Percentiles rank a stretch among this genome's conserved stretches.
Evolutionary conservation across 2,329 filamentous ascomycete species (phyloP).

Genomic region (Dactylellina sp.): DNA sequence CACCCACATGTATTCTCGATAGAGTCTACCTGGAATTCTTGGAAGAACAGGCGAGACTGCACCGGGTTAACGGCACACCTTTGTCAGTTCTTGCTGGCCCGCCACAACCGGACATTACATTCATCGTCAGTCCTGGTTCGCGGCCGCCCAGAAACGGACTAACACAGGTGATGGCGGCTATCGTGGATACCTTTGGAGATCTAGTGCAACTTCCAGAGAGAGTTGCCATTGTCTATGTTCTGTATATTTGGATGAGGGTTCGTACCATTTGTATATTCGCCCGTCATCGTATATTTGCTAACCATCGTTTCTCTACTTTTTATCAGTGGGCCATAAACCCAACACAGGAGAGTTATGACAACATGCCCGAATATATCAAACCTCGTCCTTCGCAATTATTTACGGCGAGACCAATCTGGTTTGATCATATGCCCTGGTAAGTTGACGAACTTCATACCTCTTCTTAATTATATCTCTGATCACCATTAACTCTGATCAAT

Average conservation of each 20-base stretch:
- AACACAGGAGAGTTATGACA: conserved; percentile 80
- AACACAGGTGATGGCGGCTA: conserved; percentile 86
- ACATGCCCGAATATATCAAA: conserved; percentile 78
- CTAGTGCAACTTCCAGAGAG: conserved; percentile 83
- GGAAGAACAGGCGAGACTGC: conserved; percentile 74
- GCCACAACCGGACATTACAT: conserved; percentile 81
- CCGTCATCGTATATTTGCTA: not conserved
- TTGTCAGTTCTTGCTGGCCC: conserved; percentile 77
- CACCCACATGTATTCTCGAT: conserved; percentile 81
- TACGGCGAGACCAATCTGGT: conserved; percentile 79
- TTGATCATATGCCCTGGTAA: conserved; percentile 80
- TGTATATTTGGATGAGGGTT: conserved; percentile 80
- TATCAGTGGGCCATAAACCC: conserved; percentile 82
- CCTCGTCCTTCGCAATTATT: conserved; percentile 76
- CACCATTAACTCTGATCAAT: no score
- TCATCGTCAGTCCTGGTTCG: conserved; percentile 77
- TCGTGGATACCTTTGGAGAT: conserved; percentile 83
- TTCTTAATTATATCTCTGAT: no score
- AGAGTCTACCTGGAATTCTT: conserved; percentile 83
- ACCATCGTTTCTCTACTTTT: not conserved
- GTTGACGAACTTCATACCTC: not conserved
- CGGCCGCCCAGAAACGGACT: conserved; percentile 77
- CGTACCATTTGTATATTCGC: conserved; percentile 57
- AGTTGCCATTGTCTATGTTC: conserved; percentile 82
- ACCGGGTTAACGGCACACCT: conserved; percentile 74